A percentile compares a stretch with the other conserved stretches of the same genome.
Conservation (phyloP, 2,329 filamentous ascomycete species). For the Fusarium neocosmosporiellum region DNA sequence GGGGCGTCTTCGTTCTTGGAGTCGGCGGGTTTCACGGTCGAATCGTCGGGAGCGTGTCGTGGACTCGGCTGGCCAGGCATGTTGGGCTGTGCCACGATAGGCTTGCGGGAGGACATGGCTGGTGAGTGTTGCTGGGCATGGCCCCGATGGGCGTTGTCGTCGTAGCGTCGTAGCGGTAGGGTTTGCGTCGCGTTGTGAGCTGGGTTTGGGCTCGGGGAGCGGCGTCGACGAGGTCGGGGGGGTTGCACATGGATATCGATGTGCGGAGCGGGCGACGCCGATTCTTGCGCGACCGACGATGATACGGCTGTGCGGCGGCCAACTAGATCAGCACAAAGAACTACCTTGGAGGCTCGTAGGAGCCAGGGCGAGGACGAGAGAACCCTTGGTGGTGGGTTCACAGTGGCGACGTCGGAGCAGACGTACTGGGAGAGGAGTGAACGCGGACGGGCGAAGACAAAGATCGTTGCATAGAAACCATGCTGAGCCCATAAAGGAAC, state of each 20-base stretch:
- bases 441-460: constrained; percentile 71
- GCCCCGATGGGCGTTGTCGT: constrained; percentile 55
- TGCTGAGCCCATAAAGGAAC: constrained; percentile 60
- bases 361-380: constrained; percentile 1
- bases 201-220: constrained; percentile 66
- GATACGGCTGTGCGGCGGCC: constrained; percentile 46
- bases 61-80: constrained; percentile 45
- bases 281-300: constrained; percentile 49
- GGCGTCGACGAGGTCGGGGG: constrained; percentile 61
- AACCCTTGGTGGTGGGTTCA: not conserved
- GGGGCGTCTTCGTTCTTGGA: constrained; percentile 56
- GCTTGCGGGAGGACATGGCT: constrained; percentile 57
- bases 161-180: constrained; percentile 56
- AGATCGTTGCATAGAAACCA: constrained; percentile 72
- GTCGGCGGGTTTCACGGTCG: constrained; percentile 44
- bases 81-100: constrained; percentile 60
- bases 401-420: constrained; percentile 30
- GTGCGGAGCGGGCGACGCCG: constrained; percentile 67
- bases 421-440: constrained; percentile 70
- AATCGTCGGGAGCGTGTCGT: constrained; percentile 43
- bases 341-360: not conserved
- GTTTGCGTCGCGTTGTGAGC: constrained; percentile 57
- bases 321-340: constrained; percentile 44
- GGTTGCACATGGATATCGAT: constrained; percentile 63
- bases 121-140: constrained; percentile 52